These are phyloP conservation scores for Kodamaea fukazawae DNA, from an alignment of 805 yeast genomes.

Conservation along the genomic window DNA sequence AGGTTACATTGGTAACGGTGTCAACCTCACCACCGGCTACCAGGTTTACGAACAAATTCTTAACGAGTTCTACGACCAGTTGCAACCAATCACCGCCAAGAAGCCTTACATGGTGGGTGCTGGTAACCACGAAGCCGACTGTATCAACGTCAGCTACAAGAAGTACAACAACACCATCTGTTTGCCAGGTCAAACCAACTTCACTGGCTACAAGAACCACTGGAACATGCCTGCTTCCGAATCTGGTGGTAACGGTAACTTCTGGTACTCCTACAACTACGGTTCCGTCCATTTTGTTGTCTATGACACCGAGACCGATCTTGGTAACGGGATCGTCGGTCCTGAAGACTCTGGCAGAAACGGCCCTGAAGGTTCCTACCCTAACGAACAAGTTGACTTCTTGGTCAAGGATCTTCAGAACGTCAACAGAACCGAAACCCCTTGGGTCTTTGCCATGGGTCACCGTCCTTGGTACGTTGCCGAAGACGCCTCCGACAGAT, in stretches of 20 bases:
- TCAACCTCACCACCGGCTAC: constrained; percentile 5
- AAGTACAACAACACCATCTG: constrained; percentile 13
- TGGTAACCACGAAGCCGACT: constrained; percentile 17
- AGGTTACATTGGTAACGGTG: constrained; percentile 11
- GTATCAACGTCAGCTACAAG: constrained; percentile 8
- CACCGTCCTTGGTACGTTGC: constrained; percentile 18
- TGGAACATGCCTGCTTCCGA: constrained; percentile 15
- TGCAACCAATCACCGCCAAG: constrained; percentile 13
- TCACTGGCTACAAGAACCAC: constrained; percentile 15
- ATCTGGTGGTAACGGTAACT: constrained; percentile 13
- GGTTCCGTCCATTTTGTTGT: constrained; percentile 14
- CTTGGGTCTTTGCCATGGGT: constrained; percentile 16
- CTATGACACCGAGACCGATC: constrained; percentile 15
- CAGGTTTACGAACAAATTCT: constrained; percentile 15
- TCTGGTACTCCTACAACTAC: constrained; percentile 16
- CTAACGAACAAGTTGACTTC: constrained; percentile 14
- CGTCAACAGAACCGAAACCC: constrained; percentile 15
- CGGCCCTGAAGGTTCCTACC: constrained; percentile 12
- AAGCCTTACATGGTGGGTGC: constrained; percentile 16
- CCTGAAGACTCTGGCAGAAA: constrained; percentile 14
- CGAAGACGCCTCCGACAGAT: constrained; percentile 6
- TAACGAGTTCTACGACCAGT: constrained; percentile 13
- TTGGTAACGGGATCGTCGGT: constrained; percentile 14
- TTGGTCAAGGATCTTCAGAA: constrained; percentile 12
- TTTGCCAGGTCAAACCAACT: constrained; percentile 16